These are phyloP conservation scores for Candida glaebosa DNA, from an alignment of 805 yeast genomes.

Conservation along the genomic window DNA sequence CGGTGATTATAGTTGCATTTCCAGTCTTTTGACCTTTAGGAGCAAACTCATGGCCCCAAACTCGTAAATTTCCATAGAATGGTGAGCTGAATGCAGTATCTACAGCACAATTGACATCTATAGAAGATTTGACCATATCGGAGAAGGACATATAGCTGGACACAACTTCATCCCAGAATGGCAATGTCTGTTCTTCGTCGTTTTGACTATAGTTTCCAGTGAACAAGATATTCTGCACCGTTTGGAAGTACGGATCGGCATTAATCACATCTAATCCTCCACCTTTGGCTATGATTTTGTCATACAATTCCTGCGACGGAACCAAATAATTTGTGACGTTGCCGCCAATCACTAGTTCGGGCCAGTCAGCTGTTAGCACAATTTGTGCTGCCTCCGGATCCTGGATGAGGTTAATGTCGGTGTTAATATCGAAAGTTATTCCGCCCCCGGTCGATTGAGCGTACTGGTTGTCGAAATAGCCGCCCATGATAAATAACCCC, in stretches of 20 bases:
- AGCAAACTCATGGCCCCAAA: constrained; percentile 35
- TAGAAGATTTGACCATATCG: constrained; percentile 26
- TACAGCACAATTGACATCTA: constrained; percentile 30
- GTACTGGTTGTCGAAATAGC: constrained; percentile 39
- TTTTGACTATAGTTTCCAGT: constrained; percentile 30
- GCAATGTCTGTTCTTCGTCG: constrained; percentile 30
- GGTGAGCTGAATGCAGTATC: constrained; percentile 41
- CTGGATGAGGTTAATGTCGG: constrained; percentile 41
- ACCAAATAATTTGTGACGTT: constrained; percentile 39
- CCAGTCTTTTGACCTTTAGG: constrained; percentile 32
- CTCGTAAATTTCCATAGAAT: constrained; percentile 38
- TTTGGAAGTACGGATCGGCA: constrained; percentile 23
- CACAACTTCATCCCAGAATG: constrained; percentile 44
- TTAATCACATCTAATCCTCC: constrained; percentile 27
- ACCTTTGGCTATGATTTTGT: constrained; percentile 31
- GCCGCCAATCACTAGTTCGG: constrained; percentile 35
- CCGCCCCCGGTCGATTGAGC: constrained; percentile 27
- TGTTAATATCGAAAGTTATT: constrained; percentile 30
- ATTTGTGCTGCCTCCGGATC: constrained; percentile 47
- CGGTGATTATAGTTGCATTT: constrained; percentile 33
- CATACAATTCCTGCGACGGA: constrained; percentile 36
- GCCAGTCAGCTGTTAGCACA: constrained; percentile 40
- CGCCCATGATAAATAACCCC: constrained; percentile 42
- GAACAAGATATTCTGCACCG: constrained; percentile 26
- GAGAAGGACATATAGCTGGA: constrained; percentile 35